Conservation (phyloP, 805 yeast species). For the Ogataea neopini region DNA sequence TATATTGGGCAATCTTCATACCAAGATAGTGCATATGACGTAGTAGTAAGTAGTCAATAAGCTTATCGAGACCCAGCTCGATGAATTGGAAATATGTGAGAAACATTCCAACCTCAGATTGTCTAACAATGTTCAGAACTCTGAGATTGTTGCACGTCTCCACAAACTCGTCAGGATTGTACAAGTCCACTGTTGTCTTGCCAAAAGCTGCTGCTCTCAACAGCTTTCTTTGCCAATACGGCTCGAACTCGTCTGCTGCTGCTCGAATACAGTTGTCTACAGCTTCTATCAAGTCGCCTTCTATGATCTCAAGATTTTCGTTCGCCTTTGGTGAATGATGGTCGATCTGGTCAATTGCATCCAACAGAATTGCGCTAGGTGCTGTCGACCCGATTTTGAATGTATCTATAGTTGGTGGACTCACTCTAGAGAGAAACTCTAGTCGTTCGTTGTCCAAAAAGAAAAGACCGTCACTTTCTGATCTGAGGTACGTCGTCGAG, state of each 20-base stretch:
- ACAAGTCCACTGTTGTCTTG: constrained; percentile 57
- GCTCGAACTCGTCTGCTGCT: constrained; percentile 74
- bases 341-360: constrained; percentile 68
- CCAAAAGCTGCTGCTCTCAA: constrained; percentile 86
- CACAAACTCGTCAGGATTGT: constrained; percentile 63
- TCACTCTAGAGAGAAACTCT: constrained; percentile 66
- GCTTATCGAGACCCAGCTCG: constrained; percentile 51
- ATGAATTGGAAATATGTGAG: constrained; percentile 59
- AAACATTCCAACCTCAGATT: constrained; percentile 64
- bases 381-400: constrained; percentile 83
- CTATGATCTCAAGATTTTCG: constrained; percentile 63
- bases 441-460: constrained; percentile 58
- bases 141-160: constrained; percentile 61
- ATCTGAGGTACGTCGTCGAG: constrained; percentile 42
- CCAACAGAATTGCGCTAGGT: constrained; percentile 79
- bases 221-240: constrained; percentile 76
- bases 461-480: constrained; percentile 71
- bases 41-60: constrained; percentile 57
- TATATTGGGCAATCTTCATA: constrained; percentile 56
- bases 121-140: constrained; percentile 68
- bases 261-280: constrained; percentile 72
- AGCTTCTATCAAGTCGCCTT: constrained; percentile 53
- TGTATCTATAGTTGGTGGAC: constrained; percentile 53
- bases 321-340: constrained; percentile 78
- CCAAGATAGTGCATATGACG: constrained; percentile 65